Percentiles rank a stretch among this genome's conserved stretches.
Conservation (phyloP, 176 grass and related monocot species). For the Triticum urartu region DNA sequence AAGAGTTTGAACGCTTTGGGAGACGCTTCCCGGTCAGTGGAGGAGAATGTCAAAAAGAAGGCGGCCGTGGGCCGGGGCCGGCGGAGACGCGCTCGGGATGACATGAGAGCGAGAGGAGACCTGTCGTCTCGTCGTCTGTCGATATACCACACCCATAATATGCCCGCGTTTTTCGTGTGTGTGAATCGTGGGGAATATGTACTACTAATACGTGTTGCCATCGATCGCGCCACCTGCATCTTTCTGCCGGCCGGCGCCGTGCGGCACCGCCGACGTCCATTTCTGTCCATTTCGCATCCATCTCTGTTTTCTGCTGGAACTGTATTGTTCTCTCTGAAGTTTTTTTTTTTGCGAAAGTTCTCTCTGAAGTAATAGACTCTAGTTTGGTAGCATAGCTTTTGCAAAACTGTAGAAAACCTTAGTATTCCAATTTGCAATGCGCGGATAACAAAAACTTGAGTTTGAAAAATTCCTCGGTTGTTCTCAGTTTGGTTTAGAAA, state of each 20-base stretch:
- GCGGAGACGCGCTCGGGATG: neutral
- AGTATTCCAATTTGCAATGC: too few relatives aligned
- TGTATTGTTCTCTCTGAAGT: neutral
- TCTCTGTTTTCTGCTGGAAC: neutral
- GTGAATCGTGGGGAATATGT: constrained; percentile 6
- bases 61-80: neutral
- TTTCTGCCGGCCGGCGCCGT: neutral
- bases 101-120: neutral
- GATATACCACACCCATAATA: neutral
- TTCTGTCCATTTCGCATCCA: neutral
- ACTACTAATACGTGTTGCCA: neutral
- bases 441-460: too few relatives aligned
- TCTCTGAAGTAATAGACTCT: too few relatives aligned
- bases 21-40: neutral
- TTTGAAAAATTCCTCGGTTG: too few relatives aligned
- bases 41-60: constrained; percentile 48
- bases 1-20: neutral
- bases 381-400: too few relatives aligned
- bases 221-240: neutral
- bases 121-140: neutral
- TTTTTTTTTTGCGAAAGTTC: too few relatives aligned
- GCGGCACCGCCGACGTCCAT: neutral
- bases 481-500: too few relatives aligned
- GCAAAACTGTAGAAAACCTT: too few relatives aligned
- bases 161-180: constrained; percentile 2